Evolutionary conservation across 2,329 filamentous ascomycete genomes (phyloP).

Genomic region (Colletotrichum tofieldiae): DNA sequence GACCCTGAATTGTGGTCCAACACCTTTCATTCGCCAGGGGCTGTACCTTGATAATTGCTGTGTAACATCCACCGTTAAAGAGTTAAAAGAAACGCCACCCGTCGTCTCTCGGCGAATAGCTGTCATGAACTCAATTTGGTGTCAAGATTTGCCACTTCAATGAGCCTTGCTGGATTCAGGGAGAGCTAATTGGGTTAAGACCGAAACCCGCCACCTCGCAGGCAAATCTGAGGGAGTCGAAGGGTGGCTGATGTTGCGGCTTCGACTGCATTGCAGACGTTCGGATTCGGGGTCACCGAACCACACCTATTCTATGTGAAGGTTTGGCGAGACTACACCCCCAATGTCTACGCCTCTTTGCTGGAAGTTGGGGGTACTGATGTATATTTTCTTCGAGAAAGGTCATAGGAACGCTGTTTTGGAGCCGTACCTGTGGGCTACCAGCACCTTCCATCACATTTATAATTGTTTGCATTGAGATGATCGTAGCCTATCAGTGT

Average conservation of each 20-base stretch:
- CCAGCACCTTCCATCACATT: not conserved
- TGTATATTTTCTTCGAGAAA: not conserved
- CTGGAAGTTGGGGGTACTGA: not conserved
- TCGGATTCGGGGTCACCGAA: not conserved
- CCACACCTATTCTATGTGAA: not conserved
- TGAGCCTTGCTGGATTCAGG: not conserved
- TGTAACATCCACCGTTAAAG: not conserved
- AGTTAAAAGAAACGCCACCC: not conserved
- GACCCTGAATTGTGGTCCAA: constrained; percentile 6
- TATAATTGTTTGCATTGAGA: too few relatives aligned
- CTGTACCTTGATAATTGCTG: not conserved
- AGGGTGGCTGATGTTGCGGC: constrained; percentile 2
- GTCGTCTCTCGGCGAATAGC: not conserved
- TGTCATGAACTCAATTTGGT: too few relatives aligned
- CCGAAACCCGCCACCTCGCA: not conserved
- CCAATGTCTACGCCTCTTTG: not conserved
- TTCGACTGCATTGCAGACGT: not conserved
- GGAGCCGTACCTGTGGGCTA: too few relatives aligned
- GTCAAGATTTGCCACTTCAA: not conserved
- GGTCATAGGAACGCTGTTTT: too few relatives aligned
- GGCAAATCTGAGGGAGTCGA: not conserved
- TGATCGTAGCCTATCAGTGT: too few relatives aligned
- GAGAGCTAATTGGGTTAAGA: constrained; percentile 4
- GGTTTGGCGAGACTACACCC: not conserved
- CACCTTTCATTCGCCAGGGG: not conserved